Evolutionary conservation across 2,329 filamentous ascomycete species (phyloP), one percentile per base, ranked within the genome.

Genomic region (Monilinia vaccinii-corymbosi): DNA sequence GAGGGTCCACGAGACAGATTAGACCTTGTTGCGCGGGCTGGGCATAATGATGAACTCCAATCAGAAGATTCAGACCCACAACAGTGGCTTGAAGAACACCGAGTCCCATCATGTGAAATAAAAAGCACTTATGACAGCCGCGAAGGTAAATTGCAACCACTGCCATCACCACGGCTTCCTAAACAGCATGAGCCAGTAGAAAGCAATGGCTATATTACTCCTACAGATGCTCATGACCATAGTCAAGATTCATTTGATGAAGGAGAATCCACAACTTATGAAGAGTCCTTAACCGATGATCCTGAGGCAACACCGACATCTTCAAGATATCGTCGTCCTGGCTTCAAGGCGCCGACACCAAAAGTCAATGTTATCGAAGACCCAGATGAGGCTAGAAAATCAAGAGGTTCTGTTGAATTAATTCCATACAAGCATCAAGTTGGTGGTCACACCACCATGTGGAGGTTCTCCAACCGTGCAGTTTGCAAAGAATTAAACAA

Each of bases 401-500:
- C 92, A 3, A 79, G 96, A 32, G 90, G 93, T 64, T 93, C 93
- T 34, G 96, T 99, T 66, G 92, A 97, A 73, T 79, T 99, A 62
- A 96, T 97, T 69, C 94, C 94, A 1, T 99, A 97, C 75, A 90
- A 91, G 66, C 94, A 99, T 75, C 94, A 99, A 75, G 94, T 99
- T 59, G 94, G 94, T 61, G 94, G 94, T 0, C 94, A 99, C 73
- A 97, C 91, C 8, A 97, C 93, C 0, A 82, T 99, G 40, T 99
- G 96, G 82, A 87, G 93, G 46, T 97, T 99, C 72, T 97, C 94
- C 21, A 86, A 91, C 66, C 84, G 92, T 68, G 94, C 94, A 60
- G 92, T 99, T 13, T 99, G 94, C 79, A 99, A 99, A 75, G 91
- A 97, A 75, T 82, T 99, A 70, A 99, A 96, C 74, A 99, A 96